Evolutionary conservation across 2,329 filamentous ascomycete species (phyloP), one percentile per base, ranked within the genome.

Genomic region (Monilinia fructigena): DNA sequence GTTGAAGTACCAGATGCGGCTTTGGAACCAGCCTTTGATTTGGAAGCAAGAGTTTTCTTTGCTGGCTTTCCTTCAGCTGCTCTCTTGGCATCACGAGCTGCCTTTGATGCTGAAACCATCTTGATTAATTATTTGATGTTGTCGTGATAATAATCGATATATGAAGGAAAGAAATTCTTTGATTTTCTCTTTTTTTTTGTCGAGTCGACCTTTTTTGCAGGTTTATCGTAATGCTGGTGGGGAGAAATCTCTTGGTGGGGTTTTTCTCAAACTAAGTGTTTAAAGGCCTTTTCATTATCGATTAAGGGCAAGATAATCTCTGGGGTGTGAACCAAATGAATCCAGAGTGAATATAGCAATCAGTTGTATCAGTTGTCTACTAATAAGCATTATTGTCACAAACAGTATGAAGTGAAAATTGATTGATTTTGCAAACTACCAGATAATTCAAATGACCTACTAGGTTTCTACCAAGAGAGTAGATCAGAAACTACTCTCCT

Each of bases 21-120:
- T 80, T 91, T 90, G 76, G 90, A 91, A 70, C 85, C 85, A 72
- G 87, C 82, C 81, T 89, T 90, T 72, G 82, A 82, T 68, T 80
- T 77, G 64, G 87, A 89, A 73, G 89, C 85, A 70, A 87, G 85
- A 28, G 89, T 89, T 85, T 94, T 93, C 82, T 91, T 89, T 74
- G 89, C 87, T 77, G 85, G 86, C 79, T 89, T 89, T 78, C 89
- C 91, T 60, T 91, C 83, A 76, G 85, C 86, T 72, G 85, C 86
- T 82, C 87, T 88, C 83, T 89, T 89, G 68, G 87, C 87, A 71
- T 89, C 83, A 79, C 88, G 83, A 82, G 89, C 89, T 74, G 89
- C 86, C 80, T 90, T 90, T 76, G 87, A 87, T 70, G 86, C 81
- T 69, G 87, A 89, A 76, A 88, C 83, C 86, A 89, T 89, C 55